A percentile compares a stretch with the other conserved stretches of the same genome.
Evolutionary conservation across 768 basidiomycete genomes (phyloP).

Genomic region (Filobasidium floriforme): DNA sequence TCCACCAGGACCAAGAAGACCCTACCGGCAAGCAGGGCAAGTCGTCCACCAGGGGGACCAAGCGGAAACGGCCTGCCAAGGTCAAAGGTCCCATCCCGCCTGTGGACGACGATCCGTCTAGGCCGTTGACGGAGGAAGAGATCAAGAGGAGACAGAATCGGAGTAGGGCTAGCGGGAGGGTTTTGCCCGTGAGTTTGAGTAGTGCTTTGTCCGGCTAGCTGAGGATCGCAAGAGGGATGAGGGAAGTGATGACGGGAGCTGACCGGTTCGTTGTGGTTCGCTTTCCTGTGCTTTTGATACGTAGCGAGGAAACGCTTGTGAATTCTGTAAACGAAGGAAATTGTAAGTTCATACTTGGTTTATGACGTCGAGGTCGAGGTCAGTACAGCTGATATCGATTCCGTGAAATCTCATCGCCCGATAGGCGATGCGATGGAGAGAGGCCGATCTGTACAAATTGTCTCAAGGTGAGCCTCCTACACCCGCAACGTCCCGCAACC

Average conservation of each 20-base stretch:
- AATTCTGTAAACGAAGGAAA: slow-evolving; percentile 24
- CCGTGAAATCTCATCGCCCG: background rate
- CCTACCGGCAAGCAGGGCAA: too few relatives aligned
- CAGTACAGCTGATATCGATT: background rate
- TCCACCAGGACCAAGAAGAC: background rate
- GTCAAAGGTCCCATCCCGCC: slow-evolving; percentile 11
- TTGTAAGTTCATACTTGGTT: background rate
- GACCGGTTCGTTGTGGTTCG: too few relatives aligned
- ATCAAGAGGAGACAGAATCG: slow-evolving; percentile 21
- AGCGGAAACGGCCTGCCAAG: background rate
- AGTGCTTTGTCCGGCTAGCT: background rate
- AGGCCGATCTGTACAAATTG: slow-evolving; percentile 21
- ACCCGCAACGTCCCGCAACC: background rate
- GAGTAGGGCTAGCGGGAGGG: slow-evolving; percentile 19
- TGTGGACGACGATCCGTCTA: slow-evolving; percentile 9
- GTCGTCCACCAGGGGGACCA: background rate
- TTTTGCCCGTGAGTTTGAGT: slow-evolving; percentile 17
- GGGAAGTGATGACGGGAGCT: background rate
- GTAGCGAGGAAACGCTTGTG: slow-evolving; percentile 18
- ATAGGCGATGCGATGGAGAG: slow-evolving; percentile 18
- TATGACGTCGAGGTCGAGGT: too few relatives aligned
- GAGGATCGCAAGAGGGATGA: background rate
- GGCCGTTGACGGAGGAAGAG: slow-evolving; percentile 19
- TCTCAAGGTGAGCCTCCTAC: slow-evolving; percentile 9
- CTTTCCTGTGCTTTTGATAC: background rate